phyloP scores from a whole-genome alignment of 2,329 filamentous ascomycete genomes.

The Aspergillus phoenicis region DNA sequence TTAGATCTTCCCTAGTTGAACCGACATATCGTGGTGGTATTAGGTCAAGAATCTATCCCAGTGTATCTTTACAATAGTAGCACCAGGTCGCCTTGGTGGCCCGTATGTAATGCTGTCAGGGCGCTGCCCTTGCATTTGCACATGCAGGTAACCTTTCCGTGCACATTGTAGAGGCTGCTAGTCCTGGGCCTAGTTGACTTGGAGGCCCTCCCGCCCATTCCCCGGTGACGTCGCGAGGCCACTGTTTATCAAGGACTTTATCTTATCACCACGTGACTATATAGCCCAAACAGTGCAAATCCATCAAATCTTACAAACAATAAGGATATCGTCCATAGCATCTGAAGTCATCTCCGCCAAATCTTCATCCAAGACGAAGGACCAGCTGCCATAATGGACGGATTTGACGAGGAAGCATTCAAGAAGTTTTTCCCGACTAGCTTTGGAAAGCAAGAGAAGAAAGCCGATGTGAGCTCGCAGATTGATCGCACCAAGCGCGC shows the following conservation, averaged over 20 bases:
- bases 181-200: too few species aligned
- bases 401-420: conserved; percentile 50
- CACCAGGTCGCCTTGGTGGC: not conserved
- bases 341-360: not conserved
- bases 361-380: not conserved
- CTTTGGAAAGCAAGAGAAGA: conserved; percentile 80
- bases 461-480: conserved; percentile 75
- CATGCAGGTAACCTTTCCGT: not conserved
- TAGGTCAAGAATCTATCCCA: conserved; percentile 12
- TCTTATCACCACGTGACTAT: not conserved
- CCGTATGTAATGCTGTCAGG: not conserved
- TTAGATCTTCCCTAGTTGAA: conserved; percentile 13
- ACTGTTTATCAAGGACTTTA: not conserved
- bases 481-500: conserved; percentile 75
- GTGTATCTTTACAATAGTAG: conserved; percentile 30
- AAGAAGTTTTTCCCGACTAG: conserved; percentile 71
- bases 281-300: conserved; percentile 25
- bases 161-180: not conserved
- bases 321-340: conserved; percentile 21
- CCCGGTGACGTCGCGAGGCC: not conserved
- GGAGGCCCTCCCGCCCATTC: too few species aligned
- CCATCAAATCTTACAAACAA: conserved; percentile 25
- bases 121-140: not conserved
- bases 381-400: conserved; percentile 38
- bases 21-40: conserved; percentile 7